Evolutionary conservation across 1,284 basidiomycete species (phyloP).

Genomic region (Stygiomarasmius scandens): DNA sequence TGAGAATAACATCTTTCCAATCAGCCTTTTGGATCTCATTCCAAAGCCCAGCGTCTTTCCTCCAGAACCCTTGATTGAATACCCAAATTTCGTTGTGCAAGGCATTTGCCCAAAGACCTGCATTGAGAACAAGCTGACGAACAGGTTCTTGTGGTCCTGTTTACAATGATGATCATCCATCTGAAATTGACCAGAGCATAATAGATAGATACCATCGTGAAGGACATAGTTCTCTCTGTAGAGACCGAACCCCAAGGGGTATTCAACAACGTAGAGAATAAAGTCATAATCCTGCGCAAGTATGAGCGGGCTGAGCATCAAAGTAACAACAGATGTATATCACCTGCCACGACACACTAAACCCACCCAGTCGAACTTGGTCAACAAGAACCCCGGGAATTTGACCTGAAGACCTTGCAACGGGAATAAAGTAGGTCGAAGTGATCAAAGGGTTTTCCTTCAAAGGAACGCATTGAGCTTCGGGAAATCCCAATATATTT

Average conservation of each 20-base stretch:
- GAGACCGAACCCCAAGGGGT: conserved; percentile 38
- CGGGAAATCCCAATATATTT: conserved; percentile 56
- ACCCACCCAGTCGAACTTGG: conserved; percentile 54
- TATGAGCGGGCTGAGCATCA: neutral
- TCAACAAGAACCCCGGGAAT: conserved; percentile 57
- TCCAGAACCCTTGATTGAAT: conserved; percentile 71
- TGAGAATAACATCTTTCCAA: conserved; percentile 78
- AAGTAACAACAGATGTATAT: conserved; percentile 1
- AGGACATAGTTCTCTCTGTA: conserved; percentile 52
- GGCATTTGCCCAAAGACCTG: conserved; percentile 52
- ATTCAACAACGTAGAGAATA: conserved; percentile 52
- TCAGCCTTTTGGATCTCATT: conserved; percentile 69
- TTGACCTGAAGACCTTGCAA: conserved; percentile 44
- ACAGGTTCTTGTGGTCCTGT: conserved; percentile 55
- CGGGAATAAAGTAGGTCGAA: conserved; percentile 49
- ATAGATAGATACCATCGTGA: conserved; percentile 45
- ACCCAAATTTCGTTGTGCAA: conserved; percentile 76
- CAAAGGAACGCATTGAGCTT: conserved; percentile 45
- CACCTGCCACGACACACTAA: conserved; percentile 63
- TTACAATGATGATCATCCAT: neutral
- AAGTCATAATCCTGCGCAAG: conserved; percentile 35
- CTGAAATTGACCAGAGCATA: neutral
- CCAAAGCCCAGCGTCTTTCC: conserved; percentile 67
- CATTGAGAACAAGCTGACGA: conserved; percentile 56
- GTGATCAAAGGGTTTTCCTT: conserved; percentile 52